Conservation (phyloP, 352 stramenopile species). For the Phytophthora crassamura region DNA sequence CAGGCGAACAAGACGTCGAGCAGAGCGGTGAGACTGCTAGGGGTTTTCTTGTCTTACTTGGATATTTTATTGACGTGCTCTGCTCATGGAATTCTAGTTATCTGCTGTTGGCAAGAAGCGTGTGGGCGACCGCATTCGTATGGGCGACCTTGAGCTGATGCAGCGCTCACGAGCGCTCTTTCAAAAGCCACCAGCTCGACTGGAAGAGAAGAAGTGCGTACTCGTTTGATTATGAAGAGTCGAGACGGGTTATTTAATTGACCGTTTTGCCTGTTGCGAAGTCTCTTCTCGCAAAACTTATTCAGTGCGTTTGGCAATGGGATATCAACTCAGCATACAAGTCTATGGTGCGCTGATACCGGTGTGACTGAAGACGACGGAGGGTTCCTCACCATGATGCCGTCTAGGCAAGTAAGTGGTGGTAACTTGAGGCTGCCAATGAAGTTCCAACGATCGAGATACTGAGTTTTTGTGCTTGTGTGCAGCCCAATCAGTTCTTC, state of each 20-base stretch:
- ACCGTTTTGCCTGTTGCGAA: constrained; percentile 16
- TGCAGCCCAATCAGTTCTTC: constrained; percentile 37
- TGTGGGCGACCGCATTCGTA: constrained; percentile 65
- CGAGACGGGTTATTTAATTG: not conserved
- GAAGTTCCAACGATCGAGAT: not conserved
- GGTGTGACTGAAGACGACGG: constrained; percentile 1
- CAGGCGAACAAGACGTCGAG: constrained; percentile 26
- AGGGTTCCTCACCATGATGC: constrained; percentile 22
- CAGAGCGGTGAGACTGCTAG: not conserved
- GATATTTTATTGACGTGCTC: not conserved
- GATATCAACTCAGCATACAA: constrained; percentile 31
- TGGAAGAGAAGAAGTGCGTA: constrained; percentile 47
- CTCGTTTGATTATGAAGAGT: not conserved
- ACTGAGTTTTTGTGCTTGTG: not conserved
- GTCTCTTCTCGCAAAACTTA: constrained; percentile 34
- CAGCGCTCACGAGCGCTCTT: constrained; percentile 41
- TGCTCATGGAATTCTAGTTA: constrained; percentile 1
- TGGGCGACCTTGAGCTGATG: constrained; percentile 55
- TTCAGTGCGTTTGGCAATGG: constrained; percentile 39
- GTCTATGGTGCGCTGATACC: constrained; percentile 37
- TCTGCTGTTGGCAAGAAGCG: constrained; percentile 29
- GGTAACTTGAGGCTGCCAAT: not conserved
- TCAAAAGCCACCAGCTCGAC: constrained; percentile 40
- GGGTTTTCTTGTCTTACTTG: not conserved
- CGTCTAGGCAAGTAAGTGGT: constrained; percentile 30